These are phyloP conservation scores for Hypomyces rosellus DNA, from an alignment of 2,329 filamentous ascomycete genomes.

Conservation along the genomic window DNA sequence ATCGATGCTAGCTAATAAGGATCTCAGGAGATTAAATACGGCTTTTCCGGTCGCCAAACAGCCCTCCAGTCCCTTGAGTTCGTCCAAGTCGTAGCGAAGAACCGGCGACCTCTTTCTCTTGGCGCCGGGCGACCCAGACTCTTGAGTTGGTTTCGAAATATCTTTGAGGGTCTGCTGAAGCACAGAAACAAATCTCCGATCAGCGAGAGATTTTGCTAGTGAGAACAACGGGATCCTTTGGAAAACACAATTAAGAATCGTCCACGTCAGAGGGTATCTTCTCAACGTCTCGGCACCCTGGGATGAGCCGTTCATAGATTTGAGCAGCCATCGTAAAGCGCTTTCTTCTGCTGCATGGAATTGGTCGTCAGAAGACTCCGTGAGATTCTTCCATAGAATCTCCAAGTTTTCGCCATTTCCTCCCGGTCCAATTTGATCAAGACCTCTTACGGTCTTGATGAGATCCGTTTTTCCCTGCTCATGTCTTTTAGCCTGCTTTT, in stretches of 20 bases:
- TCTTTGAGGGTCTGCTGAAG: conserved; percentile 62
- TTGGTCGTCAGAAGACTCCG: conserved; percentile 32
- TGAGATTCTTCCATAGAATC: conserved; percentile 43
- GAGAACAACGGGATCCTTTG: conserved; percentile 61
- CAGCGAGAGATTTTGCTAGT: conserved; percentile 63
- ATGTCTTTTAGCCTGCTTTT: conserved; percentile 9
- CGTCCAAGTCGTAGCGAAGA: conserved; percentile 32
- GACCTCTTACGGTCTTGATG: conserved; percentile 46
- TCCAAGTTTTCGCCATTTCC: conserved; percentile 41
- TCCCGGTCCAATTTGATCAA: conserved; percentile 46
- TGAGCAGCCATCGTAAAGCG: conserved; percentile 57
- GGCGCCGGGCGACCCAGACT: conserved; percentile 14
- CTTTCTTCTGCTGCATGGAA: conserved; percentile 52
- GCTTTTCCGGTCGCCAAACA: conserved; percentile 43
- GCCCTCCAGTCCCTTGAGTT: conserved; percentile 32
- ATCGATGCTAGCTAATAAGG: conserved; percentile 41
- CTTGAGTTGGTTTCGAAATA: conserved; percentile 28
- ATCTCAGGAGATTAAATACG: conserved; percentile 40
- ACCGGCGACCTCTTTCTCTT: conserved; percentile 42
- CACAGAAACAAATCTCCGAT: conserved; percentile 60
- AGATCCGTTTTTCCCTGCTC: conserved; percentile 33
- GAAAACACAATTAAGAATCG: conserved; percentile 54
- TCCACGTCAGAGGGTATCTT: conserved; percentile 54
- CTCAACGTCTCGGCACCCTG: conserved; percentile 46
- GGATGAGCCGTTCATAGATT: conserved; percentile 47